Percentiles rank a stretch among this genome's conserved stretches.
phyloP scores from a whole-genome alignment of 441 rosid genomes.

The Arabidopsis hybrid region DNA sequence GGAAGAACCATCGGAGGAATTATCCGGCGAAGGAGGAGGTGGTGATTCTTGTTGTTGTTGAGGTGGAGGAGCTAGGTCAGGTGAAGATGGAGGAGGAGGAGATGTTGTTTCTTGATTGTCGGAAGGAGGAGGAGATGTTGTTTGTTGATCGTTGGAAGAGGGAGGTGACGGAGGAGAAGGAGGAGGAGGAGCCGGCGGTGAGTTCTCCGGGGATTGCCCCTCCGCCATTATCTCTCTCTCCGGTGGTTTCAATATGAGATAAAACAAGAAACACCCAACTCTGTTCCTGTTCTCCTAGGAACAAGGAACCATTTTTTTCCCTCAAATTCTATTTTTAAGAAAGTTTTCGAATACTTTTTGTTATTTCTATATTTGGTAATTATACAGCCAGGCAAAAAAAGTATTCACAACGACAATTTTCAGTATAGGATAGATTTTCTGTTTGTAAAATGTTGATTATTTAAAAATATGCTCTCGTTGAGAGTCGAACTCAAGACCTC shows the following conservation, averaged over 20 bases:
- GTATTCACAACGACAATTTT: background rate
- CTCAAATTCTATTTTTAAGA: conserved; percentile 28
- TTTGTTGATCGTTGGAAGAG: conserved; percentile 24
- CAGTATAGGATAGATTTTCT: background rate
- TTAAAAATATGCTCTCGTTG: conserved; percentile 64
- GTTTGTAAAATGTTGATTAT: background rate
- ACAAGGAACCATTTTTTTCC: background rate
- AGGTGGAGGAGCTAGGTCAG: conserved; percentile 40
- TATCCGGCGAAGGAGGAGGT: conserved; percentile 34
- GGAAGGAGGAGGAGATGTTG: conserved; percentile 41
- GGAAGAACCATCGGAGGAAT: conserved; percentile 28
- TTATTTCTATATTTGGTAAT: conserved; percentile 24
- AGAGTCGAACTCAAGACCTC: conserved; percentile 99
- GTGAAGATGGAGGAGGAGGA: conserved; percentile 36
- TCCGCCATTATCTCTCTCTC: conserved; percentile 43
- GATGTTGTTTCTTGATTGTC: conserved; percentile 26
- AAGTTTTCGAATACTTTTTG: background rate
- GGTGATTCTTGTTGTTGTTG: conserved; percentile 28
- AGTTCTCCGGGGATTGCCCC: conserved; percentile 42
- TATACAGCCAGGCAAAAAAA: conserved; percentile 7
- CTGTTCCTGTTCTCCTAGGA: conserved; percentile 26
- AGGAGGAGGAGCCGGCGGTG: conserved; percentile 46
- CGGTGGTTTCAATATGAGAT: conserved; percentile 37
- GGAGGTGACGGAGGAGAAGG: conserved; percentile 25
- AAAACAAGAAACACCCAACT: conserved; percentile 27